These are phyloP conservation scores for Lactarius sanguifluus DNA, from an alignment of 768 basidiomycete species.

Conservation along the genomic window DNA sequence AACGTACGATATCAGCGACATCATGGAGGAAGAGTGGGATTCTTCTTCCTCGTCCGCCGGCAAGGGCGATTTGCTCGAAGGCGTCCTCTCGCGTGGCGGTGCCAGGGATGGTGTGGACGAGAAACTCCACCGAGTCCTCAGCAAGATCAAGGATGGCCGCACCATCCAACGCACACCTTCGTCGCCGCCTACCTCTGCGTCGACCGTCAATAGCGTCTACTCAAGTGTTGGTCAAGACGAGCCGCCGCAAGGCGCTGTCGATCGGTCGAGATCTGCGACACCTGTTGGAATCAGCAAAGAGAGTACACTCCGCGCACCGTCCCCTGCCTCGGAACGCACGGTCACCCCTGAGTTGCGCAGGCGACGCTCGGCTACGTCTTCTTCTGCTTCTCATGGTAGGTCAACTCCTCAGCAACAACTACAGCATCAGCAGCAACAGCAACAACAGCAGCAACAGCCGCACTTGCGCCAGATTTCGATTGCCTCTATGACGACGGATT, in stretches of 20 bases:
- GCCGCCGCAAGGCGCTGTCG: slow-evolving; percentile 5
- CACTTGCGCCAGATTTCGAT: slow-evolving; percentile 26
- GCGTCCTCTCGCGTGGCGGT: slow-evolving; percentile 50
- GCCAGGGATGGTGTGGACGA: slow-evolving; percentile 60
- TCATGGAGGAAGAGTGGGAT: slow-evolving; percentile 86
- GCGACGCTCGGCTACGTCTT: slow-evolving; percentile 21
- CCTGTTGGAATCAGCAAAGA: slow-evolving; percentile 21
- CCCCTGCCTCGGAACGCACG: slow-evolving; percentile 35
- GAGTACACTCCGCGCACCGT: slow-evolving; percentile 32
- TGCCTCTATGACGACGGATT: slow-evolving; percentile 26
- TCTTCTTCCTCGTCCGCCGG: slow-evolving; percentile 38
- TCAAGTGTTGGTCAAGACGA: slow-evolving; percentile 64
- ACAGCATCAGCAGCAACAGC: not conserved
- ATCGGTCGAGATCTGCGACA: slow-evolving; percentile 31
- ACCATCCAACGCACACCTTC: slow-evolving; percentile 36
- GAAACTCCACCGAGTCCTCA: slow-evolving; percentile 70
- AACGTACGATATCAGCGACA: slow-evolving; percentile 90
- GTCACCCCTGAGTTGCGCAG: slow-evolving; percentile 30
- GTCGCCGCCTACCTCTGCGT: slow-evolving; percentile 30
- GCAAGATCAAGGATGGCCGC: slow-evolving; percentile 69
- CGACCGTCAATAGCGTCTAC: slow-evolving; percentile 35
- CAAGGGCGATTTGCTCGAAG: slow-evolving; percentile 65
- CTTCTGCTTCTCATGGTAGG: slow-evolving; percentile 18
- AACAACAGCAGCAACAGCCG: not conserved
- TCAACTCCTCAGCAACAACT: slow-evolving; percentile 15